Evolutionary conservation across 805 yeast genomes (phyloP).

Genomic region (Isabelozyma gotoi): DNA sequence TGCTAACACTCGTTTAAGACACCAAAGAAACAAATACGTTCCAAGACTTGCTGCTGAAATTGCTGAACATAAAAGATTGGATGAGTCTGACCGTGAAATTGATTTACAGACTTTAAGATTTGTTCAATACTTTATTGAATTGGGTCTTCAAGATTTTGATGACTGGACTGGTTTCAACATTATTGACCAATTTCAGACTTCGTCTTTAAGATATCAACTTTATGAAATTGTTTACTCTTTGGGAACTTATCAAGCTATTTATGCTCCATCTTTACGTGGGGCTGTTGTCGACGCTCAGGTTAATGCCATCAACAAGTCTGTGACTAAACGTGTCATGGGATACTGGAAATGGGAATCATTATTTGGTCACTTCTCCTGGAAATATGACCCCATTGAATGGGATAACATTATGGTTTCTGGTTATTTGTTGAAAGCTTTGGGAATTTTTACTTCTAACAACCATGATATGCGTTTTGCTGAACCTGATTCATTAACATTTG

Average conservation of each 20-base stretch:
- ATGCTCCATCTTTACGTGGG: slow-evolving; percentile 8
- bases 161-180: slow-evolving; percentile 7
- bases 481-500: slow-evolving; percentile 5
- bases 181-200: neutral
- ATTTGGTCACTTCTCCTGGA: slow-evolving; percentile 5
- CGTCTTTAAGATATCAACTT: slow-evolving; percentile 8
- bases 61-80: slow-evolving; percentile 2
- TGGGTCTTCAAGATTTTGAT: slow-evolving; percentile 8
- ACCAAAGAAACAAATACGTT: slow-evolving; percentile 4
- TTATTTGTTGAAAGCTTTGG: slow-evolving; percentile 7
- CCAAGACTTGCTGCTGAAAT: slow-evolving; percentile 5
- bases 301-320: slow-evolving; percentile 6
- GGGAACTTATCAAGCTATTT: slow-evolving; percentile 7
- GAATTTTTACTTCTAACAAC: slow-evolving; percentile 4
- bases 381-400: slow-evolving; percentile 6
- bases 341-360: slow-evolving; percentile 10
- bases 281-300: slow-evolving; percentile 5
- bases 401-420: slow-evolving; percentile 9
- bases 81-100: slow-evolving; percentile 6
- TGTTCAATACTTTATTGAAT: slow-evolving; percentile 7
- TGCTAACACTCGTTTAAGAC: slow-evolving; percentile 5
- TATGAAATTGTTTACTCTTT: slow-evolving; percentile 7
- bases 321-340: slow-evolving; percentile 6
- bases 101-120: slow-evolving; percentile 4
- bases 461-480: slow-evolving; percentile 5